Conservation (phyloP, 208 protist species). For the Acanthamoeba healyi region DNA sequence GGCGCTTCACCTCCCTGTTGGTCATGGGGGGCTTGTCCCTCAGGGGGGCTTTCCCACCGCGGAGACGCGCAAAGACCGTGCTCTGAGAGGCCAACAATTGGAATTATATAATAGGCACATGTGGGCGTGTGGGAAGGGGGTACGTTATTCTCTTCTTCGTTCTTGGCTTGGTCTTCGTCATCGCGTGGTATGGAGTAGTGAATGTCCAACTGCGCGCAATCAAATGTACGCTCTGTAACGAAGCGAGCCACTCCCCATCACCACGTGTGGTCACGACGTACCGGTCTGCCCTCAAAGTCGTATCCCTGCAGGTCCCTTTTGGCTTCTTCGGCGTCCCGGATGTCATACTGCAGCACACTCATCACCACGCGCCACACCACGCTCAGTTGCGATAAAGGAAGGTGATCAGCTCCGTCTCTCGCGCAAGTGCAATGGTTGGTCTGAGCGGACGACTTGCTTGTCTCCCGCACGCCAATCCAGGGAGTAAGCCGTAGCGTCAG, state of each 20-base stretch:
- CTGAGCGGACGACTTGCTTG: too few relatives aligned
- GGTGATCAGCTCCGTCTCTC: too few relatives aligned
- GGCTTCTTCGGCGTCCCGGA: constrained; percentile 6
- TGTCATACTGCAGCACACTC: neutral
- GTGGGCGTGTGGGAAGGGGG: neutral
- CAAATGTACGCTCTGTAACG: neutral
- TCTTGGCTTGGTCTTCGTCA: neutral
- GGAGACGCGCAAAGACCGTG: neutral
- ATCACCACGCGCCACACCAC: too few relatives aligned
- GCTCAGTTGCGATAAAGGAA: too few relatives aligned
- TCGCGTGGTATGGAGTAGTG: constrained; percentile 29
- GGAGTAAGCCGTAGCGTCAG: too few relatives aligned
- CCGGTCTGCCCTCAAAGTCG: constrained; percentile 12
- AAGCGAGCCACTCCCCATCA: neutral
- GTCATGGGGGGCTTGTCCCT: neutral
- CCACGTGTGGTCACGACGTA: neutral
- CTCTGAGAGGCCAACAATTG: too few relatives aligned
- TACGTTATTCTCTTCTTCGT: constrained; percentile 24
- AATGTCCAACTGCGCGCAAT: neutral
- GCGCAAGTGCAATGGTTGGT: too few relatives aligned
- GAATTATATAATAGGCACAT: neutral
- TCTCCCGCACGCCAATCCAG: too few relatives aligned
- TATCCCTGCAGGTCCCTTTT: constrained; percentile 13
- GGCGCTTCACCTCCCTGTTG: neutral
- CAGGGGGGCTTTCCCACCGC: neutral